Evolutionary conservation across 306 rosid genomes (phyloP).

Genomic region (Alnus glutinosa): DNA sequence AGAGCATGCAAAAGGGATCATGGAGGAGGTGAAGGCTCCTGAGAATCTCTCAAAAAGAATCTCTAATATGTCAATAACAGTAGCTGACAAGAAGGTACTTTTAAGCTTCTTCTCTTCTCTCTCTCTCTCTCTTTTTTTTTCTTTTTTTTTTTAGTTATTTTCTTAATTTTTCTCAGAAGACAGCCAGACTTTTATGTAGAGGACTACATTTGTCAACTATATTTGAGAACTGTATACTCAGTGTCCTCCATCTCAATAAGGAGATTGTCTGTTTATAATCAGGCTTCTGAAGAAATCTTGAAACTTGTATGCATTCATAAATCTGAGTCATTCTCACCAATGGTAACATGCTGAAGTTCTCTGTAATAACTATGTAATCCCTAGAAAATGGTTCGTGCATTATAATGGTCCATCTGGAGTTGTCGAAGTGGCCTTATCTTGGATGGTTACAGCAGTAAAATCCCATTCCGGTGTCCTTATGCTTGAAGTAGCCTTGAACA

Average conservation of each 20-base stretch:
- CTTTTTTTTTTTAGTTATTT: background rate
- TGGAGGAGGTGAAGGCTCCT: conserved; percentile 59
- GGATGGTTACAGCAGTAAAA: background rate
- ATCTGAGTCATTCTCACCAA: background rate
- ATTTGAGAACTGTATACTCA: background rate
- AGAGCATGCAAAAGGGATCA: conserved; percentile 57
- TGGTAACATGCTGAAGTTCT: background rate
- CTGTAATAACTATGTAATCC: background rate
- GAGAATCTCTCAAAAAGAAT: conserved; percentile 53
- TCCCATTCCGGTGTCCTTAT: background rate
- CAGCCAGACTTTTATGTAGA: background rate
- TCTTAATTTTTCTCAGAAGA: background rate
- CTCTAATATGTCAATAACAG: conserved; percentile 38
- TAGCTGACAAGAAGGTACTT: conserved; percentile 46
- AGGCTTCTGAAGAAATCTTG: background rate
- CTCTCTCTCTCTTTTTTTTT: no score
- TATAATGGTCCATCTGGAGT: background rate
- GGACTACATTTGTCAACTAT: background rate
- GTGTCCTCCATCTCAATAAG: background rate
- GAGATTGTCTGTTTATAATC: background rate
- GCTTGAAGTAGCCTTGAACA: background rate
- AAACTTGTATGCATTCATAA: background rate
- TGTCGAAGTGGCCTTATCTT: background rate
- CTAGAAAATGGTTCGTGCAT: background rate
- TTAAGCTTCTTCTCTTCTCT: background rate